Conservation (phyloP, 2,329 filamentous ascomycete species). For the Aspergillus bombycis region DNA sequence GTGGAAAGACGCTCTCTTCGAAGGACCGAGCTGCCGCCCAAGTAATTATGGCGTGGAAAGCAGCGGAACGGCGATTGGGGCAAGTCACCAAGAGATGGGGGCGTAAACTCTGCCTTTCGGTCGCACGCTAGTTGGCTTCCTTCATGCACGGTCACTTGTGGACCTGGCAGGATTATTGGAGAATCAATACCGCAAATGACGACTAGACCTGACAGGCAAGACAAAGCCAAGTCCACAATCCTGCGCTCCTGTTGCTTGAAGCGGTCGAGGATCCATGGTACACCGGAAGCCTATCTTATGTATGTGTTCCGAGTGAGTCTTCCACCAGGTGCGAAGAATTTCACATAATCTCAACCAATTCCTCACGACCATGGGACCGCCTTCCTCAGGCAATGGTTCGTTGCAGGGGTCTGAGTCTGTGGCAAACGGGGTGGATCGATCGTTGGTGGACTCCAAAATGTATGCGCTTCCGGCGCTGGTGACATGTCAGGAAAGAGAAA, state of each 20-base stretch:
- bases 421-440: constrained; percentile 1
- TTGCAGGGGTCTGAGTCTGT: neutral
- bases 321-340: neutral
- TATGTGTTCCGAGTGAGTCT: neutral
- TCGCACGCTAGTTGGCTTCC: neutral
- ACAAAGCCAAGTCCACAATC: neutral
- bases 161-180: neutral
- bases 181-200: neutral
- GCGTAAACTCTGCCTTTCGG: constrained; percentile 1
- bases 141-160: constrained; percentile 8
- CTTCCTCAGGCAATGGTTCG: neutral
- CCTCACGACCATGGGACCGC: neutral
- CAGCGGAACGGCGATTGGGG: neutral
- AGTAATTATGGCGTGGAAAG: constrained; percentile 2
- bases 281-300: neutral
- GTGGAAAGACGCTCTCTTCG: neutral
- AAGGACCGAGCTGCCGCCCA: neutral
- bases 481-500: neutral
- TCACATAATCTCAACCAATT: neutral
- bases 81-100: neutral
- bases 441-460: neutral
- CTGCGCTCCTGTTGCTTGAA: neutral
- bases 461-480: neutral
- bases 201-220: neutral
- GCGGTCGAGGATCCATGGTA: neutral